Conservation (phyloP, 257 asterid genomes). For the Scutellaria baicalensis region DNA sequence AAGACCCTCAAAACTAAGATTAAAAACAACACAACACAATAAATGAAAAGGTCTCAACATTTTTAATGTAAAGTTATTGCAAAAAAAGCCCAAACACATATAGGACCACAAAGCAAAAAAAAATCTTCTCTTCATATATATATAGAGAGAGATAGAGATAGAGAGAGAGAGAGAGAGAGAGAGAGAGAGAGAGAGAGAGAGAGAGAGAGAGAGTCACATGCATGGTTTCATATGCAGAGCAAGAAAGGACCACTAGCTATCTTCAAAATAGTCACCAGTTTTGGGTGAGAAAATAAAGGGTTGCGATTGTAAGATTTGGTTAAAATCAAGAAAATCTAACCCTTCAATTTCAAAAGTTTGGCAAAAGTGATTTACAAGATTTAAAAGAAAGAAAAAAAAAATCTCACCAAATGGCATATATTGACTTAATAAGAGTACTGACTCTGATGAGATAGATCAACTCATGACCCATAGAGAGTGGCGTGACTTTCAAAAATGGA, state of each 20-base stretch:
- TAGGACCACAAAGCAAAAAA: constrained; percentile 16
- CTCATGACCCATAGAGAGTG: too few species aligned
- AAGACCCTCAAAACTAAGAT: too few species aligned
- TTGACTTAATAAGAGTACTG: constrained; percentile 2
- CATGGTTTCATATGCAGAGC: not conserved
- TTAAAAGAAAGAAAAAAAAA: not conserved
- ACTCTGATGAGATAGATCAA: too few species aligned
- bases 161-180: too few species aligned
- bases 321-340: not conserved
- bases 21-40: too few species aligned
- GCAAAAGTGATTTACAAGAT: not conserved
- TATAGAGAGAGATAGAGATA: too few species aligned
- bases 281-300: not conserved
- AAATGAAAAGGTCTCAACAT: too few species aligned
- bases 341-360: not conserved
- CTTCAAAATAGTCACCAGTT: constrained; percentile 5
- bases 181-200: too few species aligned
- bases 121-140: not conserved
- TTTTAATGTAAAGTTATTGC: too few species aligned
- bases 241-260: constrained; percentile 16
- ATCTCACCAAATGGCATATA: constrained; percentile 2
- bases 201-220: constrained; percentile 13
- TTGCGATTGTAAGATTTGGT: not conserved
- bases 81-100: too few species aligned
- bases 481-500: too few species aligned